A percentile compares a stretch with the other conserved stretches of the same genome.
phyloP scores from a whole-genome alignment of 2,329 filamentous ascomycete genomes.

The Hirsutella thompsonii region DNA sequence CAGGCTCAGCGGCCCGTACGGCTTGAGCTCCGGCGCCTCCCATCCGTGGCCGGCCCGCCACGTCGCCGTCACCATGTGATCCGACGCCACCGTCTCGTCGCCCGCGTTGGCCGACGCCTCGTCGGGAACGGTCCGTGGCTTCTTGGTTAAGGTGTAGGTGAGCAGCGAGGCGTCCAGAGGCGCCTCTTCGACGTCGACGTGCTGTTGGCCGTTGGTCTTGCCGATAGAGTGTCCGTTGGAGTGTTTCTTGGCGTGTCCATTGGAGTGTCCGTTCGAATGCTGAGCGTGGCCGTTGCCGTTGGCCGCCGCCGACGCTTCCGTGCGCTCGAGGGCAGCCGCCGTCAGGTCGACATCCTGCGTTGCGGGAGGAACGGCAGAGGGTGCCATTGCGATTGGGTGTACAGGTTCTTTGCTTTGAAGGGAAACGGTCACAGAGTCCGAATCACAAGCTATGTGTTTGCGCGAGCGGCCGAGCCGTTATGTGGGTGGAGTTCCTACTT shows the following conservation, averaged over 20 bases:
- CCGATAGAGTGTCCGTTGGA: no score
- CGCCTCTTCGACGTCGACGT: constrained; percentile 33
- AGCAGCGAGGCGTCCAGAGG: constrained; percentile 51
- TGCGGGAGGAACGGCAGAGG: constrained; percentile 27
- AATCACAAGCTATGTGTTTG: no score
- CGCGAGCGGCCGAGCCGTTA: no score
- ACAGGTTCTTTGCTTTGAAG: no score
- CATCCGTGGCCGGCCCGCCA: constrained; percentile 59
- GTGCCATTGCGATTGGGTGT: constrained; percentile 27
- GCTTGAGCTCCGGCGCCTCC: constrained; percentile 59
- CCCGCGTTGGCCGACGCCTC: constrained; percentile 33
- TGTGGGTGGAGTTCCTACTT: no score
- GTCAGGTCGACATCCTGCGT: constrained; percentile 37
- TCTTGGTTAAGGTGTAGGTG: constrained; percentile 37
- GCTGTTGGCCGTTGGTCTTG: constrained; percentile 19
- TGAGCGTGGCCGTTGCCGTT: neutral
- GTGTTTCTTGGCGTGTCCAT: constrained; percentile 8
- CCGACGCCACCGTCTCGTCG: constrained; percentile 50
- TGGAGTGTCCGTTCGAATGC: constrained; percentile 7
- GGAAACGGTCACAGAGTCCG: no score
- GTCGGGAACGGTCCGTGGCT: constrained; percentile 38
- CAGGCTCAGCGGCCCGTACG: constrained; percentile 65
- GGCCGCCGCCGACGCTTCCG: constrained; percentile 17
- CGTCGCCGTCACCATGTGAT: constrained; percentile 73
- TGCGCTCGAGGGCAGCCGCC: constrained; percentile 36